A percentile compares a stretch with the other conserved stretches of the same genome.
Evolutionary conservation across 768 basidiomycete genomes (phyloP).

Genomic region (Naganishia vishniacii): DNA sequence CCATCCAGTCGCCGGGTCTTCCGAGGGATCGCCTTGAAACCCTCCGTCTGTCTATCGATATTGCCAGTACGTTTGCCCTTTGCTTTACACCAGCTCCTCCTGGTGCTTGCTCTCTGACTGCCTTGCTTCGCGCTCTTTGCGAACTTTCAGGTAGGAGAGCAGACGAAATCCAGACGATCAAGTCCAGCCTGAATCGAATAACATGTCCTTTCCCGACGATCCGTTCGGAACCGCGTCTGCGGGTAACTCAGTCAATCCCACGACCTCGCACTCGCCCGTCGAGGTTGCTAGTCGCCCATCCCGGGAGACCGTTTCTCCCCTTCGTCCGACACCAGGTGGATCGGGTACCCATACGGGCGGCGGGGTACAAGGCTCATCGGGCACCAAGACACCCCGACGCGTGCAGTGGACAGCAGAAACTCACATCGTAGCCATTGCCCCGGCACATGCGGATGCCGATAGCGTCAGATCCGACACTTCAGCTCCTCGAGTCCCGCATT

Average conservation of each 20-base stretch:
- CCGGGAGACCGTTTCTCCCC: not conserved
- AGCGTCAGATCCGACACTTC: not conserved
- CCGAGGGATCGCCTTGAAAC: too few relatives aligned
- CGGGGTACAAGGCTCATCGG: conserved; percentile 21
- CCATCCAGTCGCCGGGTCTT: too few relatives aligned
- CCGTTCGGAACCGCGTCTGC: conserved; percentile 34
- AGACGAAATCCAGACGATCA: too few relatives aligned
- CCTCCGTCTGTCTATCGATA: too few relatives aligned
- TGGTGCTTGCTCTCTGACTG: too few relatives aligned
- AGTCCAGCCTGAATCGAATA: too few relatives aligned
- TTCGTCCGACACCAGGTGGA: not conserved
- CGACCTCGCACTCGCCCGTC: conserved; percentile 13
- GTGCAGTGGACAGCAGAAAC: conserved; percentile 45
- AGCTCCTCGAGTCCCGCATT: not conserved
- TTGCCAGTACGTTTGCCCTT: too few relatives aligned
- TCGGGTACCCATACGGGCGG: conserved; percentile 9
- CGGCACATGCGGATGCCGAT: conserved; percentile 12
- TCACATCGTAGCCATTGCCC: conserved; percentile 39
- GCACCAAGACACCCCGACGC: conserved; percentile 40
- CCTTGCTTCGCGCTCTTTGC: too few relatives aligned
- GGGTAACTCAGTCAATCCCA: conserved; percentile 21
- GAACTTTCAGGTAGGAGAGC: too few relatives aligned
- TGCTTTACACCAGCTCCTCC: too few relatives aligned
- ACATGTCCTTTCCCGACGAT: conserved; percentile 48
- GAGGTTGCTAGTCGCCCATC: not conserved